These are phyloP conservation scores for Rubus idaeus DNA, from an alignment of 306 rosid species.

Conservation along the genomic window DNA sequence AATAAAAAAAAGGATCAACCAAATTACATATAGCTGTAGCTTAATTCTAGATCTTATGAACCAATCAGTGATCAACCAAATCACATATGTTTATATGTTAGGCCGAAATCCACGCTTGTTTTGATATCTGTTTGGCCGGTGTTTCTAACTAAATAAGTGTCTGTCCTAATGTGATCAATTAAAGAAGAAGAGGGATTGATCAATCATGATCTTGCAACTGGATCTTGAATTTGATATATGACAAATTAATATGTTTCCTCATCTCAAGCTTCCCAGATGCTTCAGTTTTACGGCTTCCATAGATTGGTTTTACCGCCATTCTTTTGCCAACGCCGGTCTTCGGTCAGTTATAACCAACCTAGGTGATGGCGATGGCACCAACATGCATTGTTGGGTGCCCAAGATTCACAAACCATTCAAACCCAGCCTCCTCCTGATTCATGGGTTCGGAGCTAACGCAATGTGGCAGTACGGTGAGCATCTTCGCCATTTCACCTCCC, in stretches of 20 bases:
- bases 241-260: neutral
- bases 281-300: conserved; percentile 61
- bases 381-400: conserved; percentile 75
- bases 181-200: neutral
- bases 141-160: neutral
- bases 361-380: conserved; percentile 51
- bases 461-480: conserved; percentile 79
- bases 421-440: conserved; percentile 55
- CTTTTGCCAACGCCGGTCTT: conserved; percentile 58
- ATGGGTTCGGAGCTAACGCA: conserved; percentile 83
- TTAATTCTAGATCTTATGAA: neutral
- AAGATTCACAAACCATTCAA: conserved; percentile 35
- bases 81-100: neutral
- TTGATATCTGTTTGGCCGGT: neutral
- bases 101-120: neutral
- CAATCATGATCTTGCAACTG: neutral
- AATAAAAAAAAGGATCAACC: too few relatives aligned
- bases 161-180: neutral
- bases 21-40: neutral
- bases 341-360: conserved; percentile 44
- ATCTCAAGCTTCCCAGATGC: conserved; percentile 33
- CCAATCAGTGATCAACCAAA: neutral
- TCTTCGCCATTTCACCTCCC: conserved; percentile 35
- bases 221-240: too few relatives aligned
- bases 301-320: conserved; percentile 55